Evolutionary conservation across 805 yeast species (phyloP).

Genomic region (Cephaloascus albidus): DNA sequence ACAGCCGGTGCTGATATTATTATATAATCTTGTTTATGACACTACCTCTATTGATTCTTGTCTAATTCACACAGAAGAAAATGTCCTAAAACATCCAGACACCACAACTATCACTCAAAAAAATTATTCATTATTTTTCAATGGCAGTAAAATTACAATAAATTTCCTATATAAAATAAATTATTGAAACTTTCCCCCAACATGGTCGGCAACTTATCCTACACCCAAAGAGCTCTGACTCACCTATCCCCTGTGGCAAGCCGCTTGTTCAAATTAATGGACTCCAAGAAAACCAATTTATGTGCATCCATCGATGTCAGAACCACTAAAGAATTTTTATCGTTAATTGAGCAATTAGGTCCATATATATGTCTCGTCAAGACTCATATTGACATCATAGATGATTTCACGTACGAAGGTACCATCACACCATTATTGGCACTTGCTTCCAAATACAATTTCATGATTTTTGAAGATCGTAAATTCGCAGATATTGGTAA

Average conservation of each 20-base stretch:
- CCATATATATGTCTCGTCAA: constrained; percentile 88
- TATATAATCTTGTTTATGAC: too few relatives aligned
- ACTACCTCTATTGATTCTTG: too few relatives aligned
- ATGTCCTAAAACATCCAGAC: too few relatives aligned
- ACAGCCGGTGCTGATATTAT: too few relatives aligned
- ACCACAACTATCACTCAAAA: too few relatives aligned
- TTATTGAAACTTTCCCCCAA: too few relatives aligned
- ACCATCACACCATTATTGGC: constrained; percentile 69
- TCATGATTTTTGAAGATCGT: constrained; percentile 92
- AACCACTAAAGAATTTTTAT: constrained; percentile 66
- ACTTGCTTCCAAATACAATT: constrained; percentile 73
- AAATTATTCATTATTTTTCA: too few relatives aligned
- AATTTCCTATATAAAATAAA: too few relatives aligned
- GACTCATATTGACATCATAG: constrained; percentile 90
- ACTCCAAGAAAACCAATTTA: constrained; percentile 70
- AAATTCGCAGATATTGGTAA: constrained; percentile 98
- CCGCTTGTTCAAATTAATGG: constrained; percentile 67
- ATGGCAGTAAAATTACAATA: too few relatives aligned
- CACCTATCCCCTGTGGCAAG: constrained; percentile 78
- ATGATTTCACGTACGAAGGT: constrained; percentile 75
- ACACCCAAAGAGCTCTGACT: constrained; percentile 55
- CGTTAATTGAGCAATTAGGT: constrained; percentile 70
- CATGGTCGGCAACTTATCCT: constrained; percentile 28
- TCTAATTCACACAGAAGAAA: too few relatives aligned
- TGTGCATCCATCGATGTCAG: constrained; percentile 93